A percentile compares a stretch with the other conserved stretches of the same genome.
Conservation (phyloP, 2,329 filamentous ascomycete genomes). For the Fusarium chuoi region DNA sequence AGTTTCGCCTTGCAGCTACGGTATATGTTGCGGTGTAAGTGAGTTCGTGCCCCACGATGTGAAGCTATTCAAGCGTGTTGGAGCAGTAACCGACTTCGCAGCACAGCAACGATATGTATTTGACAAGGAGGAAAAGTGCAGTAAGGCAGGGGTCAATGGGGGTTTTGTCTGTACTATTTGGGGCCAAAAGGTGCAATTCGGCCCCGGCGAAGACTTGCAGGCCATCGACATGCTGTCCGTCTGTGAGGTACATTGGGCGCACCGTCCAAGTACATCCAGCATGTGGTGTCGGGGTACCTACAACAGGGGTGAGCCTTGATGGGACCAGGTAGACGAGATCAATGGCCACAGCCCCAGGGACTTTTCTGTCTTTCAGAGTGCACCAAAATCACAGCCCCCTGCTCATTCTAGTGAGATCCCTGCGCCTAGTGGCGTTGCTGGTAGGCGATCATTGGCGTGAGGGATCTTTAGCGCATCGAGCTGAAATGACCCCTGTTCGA, state of each 20-base stretch:
- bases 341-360: slow-evolving; percentile 20
- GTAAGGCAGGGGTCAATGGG: slow-evolving; percentile 13
- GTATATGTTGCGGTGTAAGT: neutral
- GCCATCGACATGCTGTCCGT: slow-evolving; percentile 1
- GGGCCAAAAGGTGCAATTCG: neutral
- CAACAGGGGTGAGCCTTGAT: slow-evolving; percentile 15
- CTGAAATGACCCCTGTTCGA: slow-evolving; percentile 29
- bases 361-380: neutral
- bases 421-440: slow-evolving; percentile 15
- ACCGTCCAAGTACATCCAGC: neutral
- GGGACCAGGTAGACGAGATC: slow-evolving; percentile 12
- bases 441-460: slow-evolving; percentile 26
- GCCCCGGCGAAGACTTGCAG: neutral
- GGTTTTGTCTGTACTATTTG: slow-evolving; percentile 33
- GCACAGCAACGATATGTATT: neutral
- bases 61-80: slow-evolving; percentile 22
- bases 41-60: neutral
- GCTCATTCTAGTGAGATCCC: slow-evolving; percentile 3
- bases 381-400: slow-evolving; percentile 20
- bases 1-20: neutral
- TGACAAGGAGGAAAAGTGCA: neutral
- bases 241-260: slow-evolving; percentile 5
- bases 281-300: neutral
- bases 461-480: slow-evolving; percentile 29
- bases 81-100: neutral